Conservation (phyloP, 2,329 filamentous ascomycete genomes). For the Shiraia bambusicola region DNA sequence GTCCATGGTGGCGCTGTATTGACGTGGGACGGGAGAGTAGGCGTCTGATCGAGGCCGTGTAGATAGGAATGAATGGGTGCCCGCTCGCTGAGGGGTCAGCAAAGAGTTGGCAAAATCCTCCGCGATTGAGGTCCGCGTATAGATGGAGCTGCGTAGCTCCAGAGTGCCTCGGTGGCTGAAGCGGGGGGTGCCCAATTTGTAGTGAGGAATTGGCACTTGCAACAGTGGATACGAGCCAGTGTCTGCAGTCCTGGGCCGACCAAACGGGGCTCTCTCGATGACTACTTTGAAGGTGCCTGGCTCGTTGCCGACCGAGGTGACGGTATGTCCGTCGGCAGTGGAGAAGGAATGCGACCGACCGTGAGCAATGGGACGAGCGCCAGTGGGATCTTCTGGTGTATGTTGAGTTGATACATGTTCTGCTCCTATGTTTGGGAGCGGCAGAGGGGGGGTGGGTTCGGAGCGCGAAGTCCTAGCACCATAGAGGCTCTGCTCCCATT, state of each 20-base stretch:
- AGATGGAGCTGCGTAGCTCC: constrained; percentile 77
- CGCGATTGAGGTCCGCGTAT: constrained; percentile 64
- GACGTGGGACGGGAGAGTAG: constrained; percentile 37
- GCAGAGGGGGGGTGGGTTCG: constrained; percentile 26
- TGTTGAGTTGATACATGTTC: constrained; percentile 19
- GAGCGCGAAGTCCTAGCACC: constrained; percentile 35
- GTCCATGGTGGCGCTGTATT: constrained; percentile 41
- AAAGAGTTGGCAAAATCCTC: constrained; percentile 69
- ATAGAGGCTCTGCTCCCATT: constrained; percentile 40
- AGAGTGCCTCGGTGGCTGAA: constrained; percentile 78
- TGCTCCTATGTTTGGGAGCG: constrained; percentile 18
- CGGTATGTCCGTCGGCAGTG: constrained; percentile 65
- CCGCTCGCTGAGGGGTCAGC: constrained; percentile 46
- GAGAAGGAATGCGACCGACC: constrained; percentile 73
- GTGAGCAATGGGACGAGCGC: constrained; percentile 29
- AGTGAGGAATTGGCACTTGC: constrained; percentile 78
- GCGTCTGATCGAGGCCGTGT: constrained; percentile 42
- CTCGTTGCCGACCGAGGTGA: constrained; percentile 54
- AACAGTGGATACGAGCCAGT: constrained; percentile 59
- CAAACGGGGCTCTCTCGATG: constrained; percentile 68
- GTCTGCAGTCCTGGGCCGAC: constrained; percentile 65
- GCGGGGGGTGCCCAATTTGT: constrained; percentile 76
- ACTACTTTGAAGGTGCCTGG: constrained; percentile 75
- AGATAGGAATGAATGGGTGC: constrained; percentile 38
- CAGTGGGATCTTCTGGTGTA: constrained; percentile 17